A percentile compares a stretch with the other conserved stretches of the same genome.
Conservation (phyloP, 1,139 yeast genomes). For the Lodderomyces elongisporus region DNA sequence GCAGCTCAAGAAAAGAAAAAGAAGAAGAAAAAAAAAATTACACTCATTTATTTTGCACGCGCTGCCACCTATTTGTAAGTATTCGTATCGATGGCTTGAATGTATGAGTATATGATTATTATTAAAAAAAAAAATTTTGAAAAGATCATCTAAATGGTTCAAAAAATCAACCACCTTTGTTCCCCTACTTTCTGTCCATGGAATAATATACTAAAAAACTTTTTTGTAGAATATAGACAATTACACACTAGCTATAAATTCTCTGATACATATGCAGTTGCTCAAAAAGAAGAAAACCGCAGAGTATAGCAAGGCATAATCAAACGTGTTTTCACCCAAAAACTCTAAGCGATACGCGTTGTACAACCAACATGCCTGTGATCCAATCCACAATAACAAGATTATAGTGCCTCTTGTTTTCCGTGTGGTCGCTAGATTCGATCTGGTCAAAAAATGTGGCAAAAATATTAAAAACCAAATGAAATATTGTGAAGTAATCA, state of each 20-base stretch:
- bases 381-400: slow-evolving; percentile 54
- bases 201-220: too few species aligned
- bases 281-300: slow-evolving; percentile 63
- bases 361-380: slow-evolving; percentile 77
- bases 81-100: too few species aligned
- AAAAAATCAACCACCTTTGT: too few species aligned
- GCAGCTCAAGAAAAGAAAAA: too few species aligned
- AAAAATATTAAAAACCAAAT: slow-evolving; percentile 86
- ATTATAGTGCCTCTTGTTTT: slow-evolving; percentile 33
- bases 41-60: too few species aligned
- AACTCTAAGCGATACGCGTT: slow-evolving; percentile 81
- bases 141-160: too few species aligned
- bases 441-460: slow-evolving; percentile 61
- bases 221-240: too few species aligned
- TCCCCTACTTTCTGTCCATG: too few species aligned
- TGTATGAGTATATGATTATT: too few species aligned
- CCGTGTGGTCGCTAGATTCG: slow-evolving; percentile 26
- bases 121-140: too few species aligned
- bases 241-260: slow-evolving; percentile 50
- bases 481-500: slow-evolving; percentile 90
- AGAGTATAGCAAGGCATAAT: slow-evolving; percentile 54
- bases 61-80: too few species aligned
- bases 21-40: too few species aligned
- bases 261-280: slow-evolving; percentile 61
- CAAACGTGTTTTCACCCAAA: slow-evolving; percentile 63